phyloP scores from a whole-genome alignment of 2,329 filamentous ascomycete genomes.

The Chlorencoelia australis region DNA sequence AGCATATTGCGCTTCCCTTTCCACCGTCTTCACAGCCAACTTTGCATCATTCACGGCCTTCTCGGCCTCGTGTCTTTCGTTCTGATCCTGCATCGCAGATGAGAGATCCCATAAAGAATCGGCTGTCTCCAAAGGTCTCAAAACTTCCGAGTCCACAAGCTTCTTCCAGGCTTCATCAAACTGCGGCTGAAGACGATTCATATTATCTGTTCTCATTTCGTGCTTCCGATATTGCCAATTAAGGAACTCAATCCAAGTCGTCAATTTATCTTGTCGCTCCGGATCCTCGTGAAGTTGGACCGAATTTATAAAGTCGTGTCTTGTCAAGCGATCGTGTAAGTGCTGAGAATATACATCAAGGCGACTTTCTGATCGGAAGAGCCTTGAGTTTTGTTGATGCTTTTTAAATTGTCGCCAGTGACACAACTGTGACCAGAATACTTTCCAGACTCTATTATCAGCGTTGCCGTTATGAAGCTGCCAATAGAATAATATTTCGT shows the following conservation, averaged over 20 bases:
- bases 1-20: background rate
- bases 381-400: no score
- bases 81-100: background rate
- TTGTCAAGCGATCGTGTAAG: background rate
- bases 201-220: background rate
- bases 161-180: no score
- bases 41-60: background rate
- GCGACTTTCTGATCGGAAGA: constrained; percentile 2
- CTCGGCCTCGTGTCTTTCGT: background rate
- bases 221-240: background rate
- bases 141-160: background rate
- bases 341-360: no score
- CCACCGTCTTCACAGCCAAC: background rate
- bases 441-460: background rate
- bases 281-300: background rate
- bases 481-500: constrained; percentile 1
- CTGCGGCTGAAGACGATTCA: background rate
- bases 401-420: no score
- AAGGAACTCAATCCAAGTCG: constrained; percentile 1
- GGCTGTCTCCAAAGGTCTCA: background rate
- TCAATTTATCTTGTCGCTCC: background rate
- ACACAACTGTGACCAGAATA: background rate
- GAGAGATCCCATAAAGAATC: background rate
- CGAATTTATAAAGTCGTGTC: background rate
- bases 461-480: background rate